phyloP scores from a whole-genome alignment of 345 rosid genomes.

The Salix caprea region DNA sequence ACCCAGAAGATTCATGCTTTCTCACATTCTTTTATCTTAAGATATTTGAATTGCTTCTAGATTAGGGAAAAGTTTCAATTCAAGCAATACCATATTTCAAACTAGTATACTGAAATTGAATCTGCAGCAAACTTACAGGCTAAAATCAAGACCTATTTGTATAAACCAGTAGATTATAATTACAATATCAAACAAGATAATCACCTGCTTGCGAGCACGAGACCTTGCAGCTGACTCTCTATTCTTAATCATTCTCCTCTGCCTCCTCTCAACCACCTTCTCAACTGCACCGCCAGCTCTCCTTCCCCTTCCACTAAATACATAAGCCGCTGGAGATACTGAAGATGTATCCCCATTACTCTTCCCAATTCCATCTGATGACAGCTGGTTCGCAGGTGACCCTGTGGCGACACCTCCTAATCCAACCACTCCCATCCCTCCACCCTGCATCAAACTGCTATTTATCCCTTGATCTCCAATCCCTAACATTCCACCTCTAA shows the following conservation, averaged over 20 bases:
- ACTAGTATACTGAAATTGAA: neutral
- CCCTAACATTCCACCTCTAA: slow-evolving; percentile 54
- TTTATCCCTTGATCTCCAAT: slow-evolving; percentile 45
- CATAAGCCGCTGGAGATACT: slow-evolving; percentile 68
- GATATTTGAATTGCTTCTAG: neutral
- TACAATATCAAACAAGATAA: slow-evolving; percentile 13
- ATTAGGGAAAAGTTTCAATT: neutral
- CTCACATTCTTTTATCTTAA: neutral
- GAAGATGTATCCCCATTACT: slow-evolving; percentile 79
- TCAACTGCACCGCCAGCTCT: slow-evolving; percentile 63
- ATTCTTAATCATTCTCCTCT: slow-evolving; percentile 95
- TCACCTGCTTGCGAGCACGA: slow-evolving; percentile 97
- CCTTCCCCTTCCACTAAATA: slow-evolving; percentile 72
- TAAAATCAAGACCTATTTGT: neutral
- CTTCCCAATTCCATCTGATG: slow-evolving; percentile 75
- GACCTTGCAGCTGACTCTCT: slow-evolving; percentile 99
- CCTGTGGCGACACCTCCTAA: slow-evolving; percentile 46
- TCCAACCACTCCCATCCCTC: slow-evolving; percentile 62
- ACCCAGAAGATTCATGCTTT: neutral
- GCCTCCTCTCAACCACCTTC: slow-evolving; percentile 97
- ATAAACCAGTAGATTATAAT: slow-evolving; percentile 5
- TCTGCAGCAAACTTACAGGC: neutral
- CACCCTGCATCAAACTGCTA: slow-evolving; percentile 46
- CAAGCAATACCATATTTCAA: neutral
- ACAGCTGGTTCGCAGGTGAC: slow-evolving; percentile 68